These are phyloP conservation scores for Cicer chorassanicum DNA, from an alignment of 306 rosid genomes.

Conservation along the genomic window DNA sequence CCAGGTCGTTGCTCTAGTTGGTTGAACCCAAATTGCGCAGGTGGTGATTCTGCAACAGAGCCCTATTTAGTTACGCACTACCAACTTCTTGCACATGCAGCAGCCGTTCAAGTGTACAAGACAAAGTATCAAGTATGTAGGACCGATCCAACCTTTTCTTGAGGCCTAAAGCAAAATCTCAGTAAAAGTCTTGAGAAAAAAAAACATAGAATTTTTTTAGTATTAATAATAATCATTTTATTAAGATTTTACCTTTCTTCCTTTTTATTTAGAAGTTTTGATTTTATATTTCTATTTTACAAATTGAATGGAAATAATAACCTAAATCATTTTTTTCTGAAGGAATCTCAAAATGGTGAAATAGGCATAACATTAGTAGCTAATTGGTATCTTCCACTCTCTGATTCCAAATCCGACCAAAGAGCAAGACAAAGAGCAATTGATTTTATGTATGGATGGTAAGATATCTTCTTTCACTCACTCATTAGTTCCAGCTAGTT, in stretches of 20 bases:
- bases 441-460: constrained; percentile 66
- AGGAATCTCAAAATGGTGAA: constrained; percentile 55
- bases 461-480: neutral
- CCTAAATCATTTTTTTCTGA: neutral
- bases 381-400: constrained; percentile 47
- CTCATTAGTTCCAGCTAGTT: too few species aligned
- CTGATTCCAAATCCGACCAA: constrained; percentile 33
- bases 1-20: constrained; percentile 51
- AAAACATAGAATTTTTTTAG: neutral
- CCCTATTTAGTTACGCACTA: neutral
- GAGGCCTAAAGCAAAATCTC: too few species aligned
- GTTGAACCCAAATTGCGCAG: constrained; percentile 40
- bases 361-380: constrained; percentile 56
- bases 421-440: constrained; percentile 46
- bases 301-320: neutral
- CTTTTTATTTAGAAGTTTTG: too few species aligned
- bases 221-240: neutral
- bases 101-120: constrained; percentile 31
- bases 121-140: neutral
- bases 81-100: constrained; percentile 45
- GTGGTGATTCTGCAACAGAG: constrained; percentile 56
- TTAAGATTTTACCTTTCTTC: too few species aligned
- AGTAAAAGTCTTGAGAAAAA: too few species aligned
- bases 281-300: neutral
- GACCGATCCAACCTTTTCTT: too few species aligned